These are phyloP conservation scores for Phoma sp. DNA, from an alignment of 2,329 filamentous ascomycete species.

Conservation along the genomic window DNA sequence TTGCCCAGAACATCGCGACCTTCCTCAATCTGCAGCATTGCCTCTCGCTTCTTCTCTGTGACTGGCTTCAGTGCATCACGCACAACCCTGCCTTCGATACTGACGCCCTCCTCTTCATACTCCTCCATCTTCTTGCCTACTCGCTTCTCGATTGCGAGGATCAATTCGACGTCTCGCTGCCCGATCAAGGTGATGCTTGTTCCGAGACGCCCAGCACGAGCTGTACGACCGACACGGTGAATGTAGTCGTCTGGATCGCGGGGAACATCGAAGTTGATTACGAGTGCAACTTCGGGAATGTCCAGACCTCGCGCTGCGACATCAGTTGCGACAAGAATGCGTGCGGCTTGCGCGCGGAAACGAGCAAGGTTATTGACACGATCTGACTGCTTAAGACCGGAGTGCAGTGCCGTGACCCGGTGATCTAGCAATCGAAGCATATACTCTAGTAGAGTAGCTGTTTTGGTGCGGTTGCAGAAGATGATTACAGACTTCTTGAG, in stretches of 20 bases:
- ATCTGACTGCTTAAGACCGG: slow-evolving; percentile 81
- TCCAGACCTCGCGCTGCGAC: slow-evolving; percentile 93
- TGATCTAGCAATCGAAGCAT: slow-evolving; percentile 84
- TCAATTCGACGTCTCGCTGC: slow-evolving; percentile 87
- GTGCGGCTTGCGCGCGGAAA: slow-evolving; percentile 86
- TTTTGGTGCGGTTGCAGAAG: slow-evolving; percentile 91
- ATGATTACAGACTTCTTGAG: slow-evolving; percentile 80
- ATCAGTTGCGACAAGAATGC: slow-evolving; percentile 92
- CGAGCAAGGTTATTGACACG: slow-evolving; percentile 86
- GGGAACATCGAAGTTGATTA: slow-evolving; percentile 95
- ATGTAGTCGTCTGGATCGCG: slow-evolving; percentile 98
- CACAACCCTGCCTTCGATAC: slow-evolving; percentile 87
- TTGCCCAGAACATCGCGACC: slow-evolving; percentile 91
- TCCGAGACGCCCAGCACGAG: slow-evolving; percentile 84
- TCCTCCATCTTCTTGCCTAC: slow-evolving; percentile 80
- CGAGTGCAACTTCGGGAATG: slow-evolving; percentile 87
- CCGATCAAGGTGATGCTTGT: slow-evolving; percentile 88
- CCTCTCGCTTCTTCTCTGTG: slow-evolving; percentile 94
- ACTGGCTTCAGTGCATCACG: slow-evolving; percentile 86
- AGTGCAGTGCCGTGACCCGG: slow-evolving; percentile 90
- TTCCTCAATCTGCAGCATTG: slow-evolving; percentile 88
- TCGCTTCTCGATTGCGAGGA: slow-evolving; percentile 86
- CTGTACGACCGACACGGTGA: slow-evolving; percentile 93
- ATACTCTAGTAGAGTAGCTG: slow-evolving; percentile 88
- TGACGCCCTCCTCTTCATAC: slow-evolving; percentile 90